These are phyloP conservation scores for Metschnikowia cerradonensis DNA, from an alignment of 805 yeast genomes.

Conservation along the genomic window DNA sequence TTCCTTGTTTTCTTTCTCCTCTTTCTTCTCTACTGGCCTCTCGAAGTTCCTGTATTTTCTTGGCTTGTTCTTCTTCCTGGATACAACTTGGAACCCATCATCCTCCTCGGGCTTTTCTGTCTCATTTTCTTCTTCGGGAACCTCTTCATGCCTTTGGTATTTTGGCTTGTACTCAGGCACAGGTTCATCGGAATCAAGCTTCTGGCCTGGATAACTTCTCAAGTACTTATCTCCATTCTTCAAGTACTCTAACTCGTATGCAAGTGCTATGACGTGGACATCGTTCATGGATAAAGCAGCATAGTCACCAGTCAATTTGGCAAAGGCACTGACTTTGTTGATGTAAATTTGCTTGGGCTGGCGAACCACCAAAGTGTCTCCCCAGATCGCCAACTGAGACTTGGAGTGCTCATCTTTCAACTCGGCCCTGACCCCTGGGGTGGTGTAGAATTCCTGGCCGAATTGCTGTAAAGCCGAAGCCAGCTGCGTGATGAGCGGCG, in stretches of 20 bases:
- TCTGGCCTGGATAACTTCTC: conserved; percentile 70
- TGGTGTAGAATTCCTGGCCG: conserved; percentile 74
- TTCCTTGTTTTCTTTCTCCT: neutral
- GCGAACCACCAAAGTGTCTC: conserved; percentile 59
- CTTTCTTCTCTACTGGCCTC: neutral
- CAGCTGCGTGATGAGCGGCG: conserved; percentile 86
- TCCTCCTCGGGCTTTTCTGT: conserved; percentile 15
- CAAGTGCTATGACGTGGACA: conserved; percentile 85
- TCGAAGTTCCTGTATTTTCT: neutral
- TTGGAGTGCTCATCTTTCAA: conserved; percentile 83
- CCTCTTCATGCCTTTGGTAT: neutral
- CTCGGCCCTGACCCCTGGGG: conserved; percentile 88
- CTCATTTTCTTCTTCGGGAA: conserved; percentile 5
- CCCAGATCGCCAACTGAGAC: conserved; percentile 77
- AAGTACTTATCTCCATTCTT: conserved; percentile 68
- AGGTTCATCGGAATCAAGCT: conserved; percentile 24
- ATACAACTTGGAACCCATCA: conserved; percentile 24
- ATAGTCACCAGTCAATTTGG: conserved; percentile 87
- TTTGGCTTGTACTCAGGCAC: conserved; percentile 3
- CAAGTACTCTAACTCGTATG: conserved; percentile 82
- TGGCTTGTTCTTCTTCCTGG: conserved; percentile 12
- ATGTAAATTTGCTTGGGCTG: conserved; percentile 72
- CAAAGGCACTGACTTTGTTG: conserved; percentile 65
- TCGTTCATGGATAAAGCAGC: conserved; percentile 86
- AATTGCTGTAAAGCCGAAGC: conserved; percentile 65